Conservation (phyloP, 768 basidiomycete genomes). For the Hemileccinum rubropunctum region DNA sequence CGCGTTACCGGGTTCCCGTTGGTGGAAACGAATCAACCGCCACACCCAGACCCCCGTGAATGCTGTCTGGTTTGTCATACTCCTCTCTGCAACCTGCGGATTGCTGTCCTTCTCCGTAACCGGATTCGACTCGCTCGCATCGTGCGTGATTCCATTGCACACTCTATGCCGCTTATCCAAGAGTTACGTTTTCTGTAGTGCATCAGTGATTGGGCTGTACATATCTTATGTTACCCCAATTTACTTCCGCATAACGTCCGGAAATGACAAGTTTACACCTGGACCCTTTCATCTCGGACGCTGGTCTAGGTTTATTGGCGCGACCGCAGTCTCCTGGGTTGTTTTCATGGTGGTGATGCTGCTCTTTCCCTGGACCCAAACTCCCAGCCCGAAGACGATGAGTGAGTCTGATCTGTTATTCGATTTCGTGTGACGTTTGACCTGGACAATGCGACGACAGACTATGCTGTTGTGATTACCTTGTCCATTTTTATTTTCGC, state of each 20-base stretch:
- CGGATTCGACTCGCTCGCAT: slow-evolving; percentile 34
- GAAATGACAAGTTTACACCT: slow-evolving; percentile 31
- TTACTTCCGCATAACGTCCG: slow-evolving; percentile 35
- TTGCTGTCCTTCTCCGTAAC: slow-evolving; percentile 32
- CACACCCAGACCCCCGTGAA: slow-evolving; percentile 36
- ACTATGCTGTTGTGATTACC: slow-evolving; percentile 30
- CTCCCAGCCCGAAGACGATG: slow-evolving; percentile 26
- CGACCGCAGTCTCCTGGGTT: slow-evolving; percentile 31
- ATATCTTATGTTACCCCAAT: slow-evolving; percentile 39
- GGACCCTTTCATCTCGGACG: slow-evolving; percentile 34
- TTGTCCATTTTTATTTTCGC: slow-evolving; percentile 31
- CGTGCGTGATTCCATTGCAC: slow-evolving; percentile 19
- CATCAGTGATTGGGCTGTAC: slow-evolving; percentile 35
- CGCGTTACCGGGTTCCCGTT: slow-evolving; percentile 37
- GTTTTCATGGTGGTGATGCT: slow-evolving; percentile 34
- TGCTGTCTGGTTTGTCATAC: slow-evolving; percentile 40
- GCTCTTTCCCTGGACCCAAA: slow-evolving; percentile 31
- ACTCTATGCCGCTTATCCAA: neutral
- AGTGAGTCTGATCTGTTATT: slow-evolving; percentile 24
- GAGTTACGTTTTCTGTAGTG: slow-evolving; percentile 11
- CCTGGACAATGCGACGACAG: neutral
- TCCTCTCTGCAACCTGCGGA: slow-evolving; percentile 30
- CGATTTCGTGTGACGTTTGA: neutral
- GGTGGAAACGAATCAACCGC: slow-evolving; percentile 35
- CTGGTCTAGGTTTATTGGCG: slow-evolving; percentile 31